Conservation (phyloP, 805 yeast genomes). For the Yarrowia keelungensis region DNA sequence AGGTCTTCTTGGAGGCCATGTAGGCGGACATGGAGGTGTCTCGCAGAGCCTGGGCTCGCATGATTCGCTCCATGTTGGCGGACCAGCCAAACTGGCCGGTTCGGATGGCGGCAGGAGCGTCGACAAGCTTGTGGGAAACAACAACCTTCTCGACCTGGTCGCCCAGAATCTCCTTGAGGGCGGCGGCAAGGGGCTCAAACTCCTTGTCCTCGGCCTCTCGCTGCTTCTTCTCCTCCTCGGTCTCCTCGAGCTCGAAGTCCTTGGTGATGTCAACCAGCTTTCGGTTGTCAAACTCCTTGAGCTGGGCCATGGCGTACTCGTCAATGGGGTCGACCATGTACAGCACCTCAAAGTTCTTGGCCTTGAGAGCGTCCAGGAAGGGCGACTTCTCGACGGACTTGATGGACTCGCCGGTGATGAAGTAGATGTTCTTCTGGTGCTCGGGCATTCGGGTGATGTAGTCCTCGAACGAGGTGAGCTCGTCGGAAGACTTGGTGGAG, state of each 20-base stretch:
- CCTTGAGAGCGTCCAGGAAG: conserved; percentile 97
- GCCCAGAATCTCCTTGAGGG: conserved; percentile 95
- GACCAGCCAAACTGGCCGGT: conserved; percentile 99
- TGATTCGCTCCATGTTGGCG: conserved; percentile 99
- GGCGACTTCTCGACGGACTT: conserved; percentile 99
- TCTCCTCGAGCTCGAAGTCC: conserved; percentile 95
- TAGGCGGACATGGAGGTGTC: conserved; percentile 98
- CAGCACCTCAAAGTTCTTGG: conserved; percentile 97
- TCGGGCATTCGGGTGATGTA: conserved; percentile 99
- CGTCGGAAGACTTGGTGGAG: conserved; percentile 95
- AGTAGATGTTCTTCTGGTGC: conserved; percentile 99
- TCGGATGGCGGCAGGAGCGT: conserved; percentile 99
- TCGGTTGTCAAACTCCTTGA: conserved; percentile 99
- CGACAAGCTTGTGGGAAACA: conserved; percentile 95
- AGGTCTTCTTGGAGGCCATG: conserved; percentile 99
- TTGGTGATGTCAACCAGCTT: conserved; percentile 96
- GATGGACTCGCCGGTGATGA: conserved; percentile 97
- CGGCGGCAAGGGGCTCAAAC: conserved; percentile 91
- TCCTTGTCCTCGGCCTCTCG: conserved; percentile 94
- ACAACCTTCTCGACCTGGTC: conserved; percentile 99
- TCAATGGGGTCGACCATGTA: conserved; percentile 99
- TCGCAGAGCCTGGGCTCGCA: conserved; percentile 99
- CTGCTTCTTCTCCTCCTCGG: conserved; percentile 94
- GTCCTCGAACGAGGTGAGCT: conserved; percentile 91
- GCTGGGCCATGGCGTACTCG: conserved; percentile 98